phyloP scores from a whole-genome alignment of 176 grass and related monocot genomes.

The Tillandsia fasciculata region DNA sequence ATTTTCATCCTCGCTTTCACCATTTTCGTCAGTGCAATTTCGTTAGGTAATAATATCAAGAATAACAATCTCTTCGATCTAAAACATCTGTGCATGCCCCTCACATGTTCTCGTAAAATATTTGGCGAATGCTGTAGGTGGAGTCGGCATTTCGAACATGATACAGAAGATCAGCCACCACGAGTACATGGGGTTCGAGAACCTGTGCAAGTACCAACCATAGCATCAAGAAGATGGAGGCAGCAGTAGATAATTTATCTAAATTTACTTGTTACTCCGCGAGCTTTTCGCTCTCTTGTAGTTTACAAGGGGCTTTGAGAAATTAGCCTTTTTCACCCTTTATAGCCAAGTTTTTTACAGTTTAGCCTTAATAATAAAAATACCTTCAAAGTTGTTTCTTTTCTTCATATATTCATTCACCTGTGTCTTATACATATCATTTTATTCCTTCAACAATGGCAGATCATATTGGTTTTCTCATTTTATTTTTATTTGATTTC shows the following conservation, averaged over 20 bases:
- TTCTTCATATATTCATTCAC: neutral
- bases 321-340: neutral
- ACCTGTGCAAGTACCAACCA: conserved; percentile 32
- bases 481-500: too few species aligned
- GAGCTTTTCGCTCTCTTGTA: neutral
- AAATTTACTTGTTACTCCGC: neutral
- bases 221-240: conserved; percentile 4
- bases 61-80: neutral
- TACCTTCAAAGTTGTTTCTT: neutral
- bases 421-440: too few species aligned
- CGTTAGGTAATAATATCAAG: conserved; percentile 29
- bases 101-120: neutral
- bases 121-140: conserved; percentile 30
- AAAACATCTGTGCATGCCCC: neutral
- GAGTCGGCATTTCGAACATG: conserved; percentile 47
- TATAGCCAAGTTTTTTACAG: neutral
- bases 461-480: too few species aligned
- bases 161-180: conserved; percentile 31
- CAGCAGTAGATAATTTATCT: neutral
- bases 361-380: conserved; percentile 1
- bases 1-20: conserved; percentile 65
- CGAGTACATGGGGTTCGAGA: conserved; percentile 68
- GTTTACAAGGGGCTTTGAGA: neutral
- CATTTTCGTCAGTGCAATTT: conserved; percentile 51
- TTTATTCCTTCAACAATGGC: too few species aligned